Conservation (phyloP, 2,329 filamentous ascomycete species). For the Ascosphaera aggregata region DNA sequence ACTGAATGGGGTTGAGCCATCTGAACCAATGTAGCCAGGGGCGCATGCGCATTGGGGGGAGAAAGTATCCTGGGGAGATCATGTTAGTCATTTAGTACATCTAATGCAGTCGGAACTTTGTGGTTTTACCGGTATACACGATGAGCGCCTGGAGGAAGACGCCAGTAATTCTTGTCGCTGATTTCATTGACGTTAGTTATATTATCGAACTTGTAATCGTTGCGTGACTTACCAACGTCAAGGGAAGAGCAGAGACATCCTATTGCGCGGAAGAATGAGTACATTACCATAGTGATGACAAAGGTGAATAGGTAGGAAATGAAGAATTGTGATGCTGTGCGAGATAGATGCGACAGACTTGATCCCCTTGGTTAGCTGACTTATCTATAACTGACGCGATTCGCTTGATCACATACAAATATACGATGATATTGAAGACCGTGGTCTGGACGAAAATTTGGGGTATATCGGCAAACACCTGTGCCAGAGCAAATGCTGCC, state of each 20-base stretch:
- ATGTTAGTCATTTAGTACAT: neutral
- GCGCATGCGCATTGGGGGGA: slow-evolving; percentile 37
- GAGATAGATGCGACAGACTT: slow-evolving; percentile 30
- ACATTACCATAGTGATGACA: slow-evolving; percentile 29
- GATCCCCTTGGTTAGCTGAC: neutral
- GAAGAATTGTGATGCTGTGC: slow-evolving; percentile 38
- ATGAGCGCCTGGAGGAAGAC: slow-evolving; percentile 27
- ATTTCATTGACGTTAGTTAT: neutral
- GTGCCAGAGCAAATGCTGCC: slow-evolving; percentile 33
- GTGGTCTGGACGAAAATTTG: slow-evolving; percentile 33
- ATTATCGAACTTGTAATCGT: slow-evolving; percentile 1
- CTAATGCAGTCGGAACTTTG: neutral
- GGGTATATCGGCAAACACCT: slow-evolving; percentile 33
- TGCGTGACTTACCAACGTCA: slow-evolving; percentile 18
- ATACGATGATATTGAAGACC: slow-evolving; percentile 36
- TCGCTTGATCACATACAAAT: slow-evolving; percentile 21
- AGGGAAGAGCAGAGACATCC: slow-evolving; percentile 26
- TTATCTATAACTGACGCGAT: neutral
- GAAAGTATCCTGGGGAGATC: slow-evolving; percentile 34
- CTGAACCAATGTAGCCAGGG: slow-evolving; percentile 40
- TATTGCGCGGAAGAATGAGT: slow-evolving; percentile 28
- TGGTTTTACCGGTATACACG: slow-evolving; percentile 28
- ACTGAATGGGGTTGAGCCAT: slow-evolving; percentile 38
- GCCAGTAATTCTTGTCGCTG: slow-evolving; percentile 25
- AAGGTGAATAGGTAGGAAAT: slow-evolving; percentile 34